These are phyloP conservation scores for Alternaria tenuissima DNA, from an alignment of 2,329 filamentous ascomycete species.

Conservation along the genomic window DNA sequence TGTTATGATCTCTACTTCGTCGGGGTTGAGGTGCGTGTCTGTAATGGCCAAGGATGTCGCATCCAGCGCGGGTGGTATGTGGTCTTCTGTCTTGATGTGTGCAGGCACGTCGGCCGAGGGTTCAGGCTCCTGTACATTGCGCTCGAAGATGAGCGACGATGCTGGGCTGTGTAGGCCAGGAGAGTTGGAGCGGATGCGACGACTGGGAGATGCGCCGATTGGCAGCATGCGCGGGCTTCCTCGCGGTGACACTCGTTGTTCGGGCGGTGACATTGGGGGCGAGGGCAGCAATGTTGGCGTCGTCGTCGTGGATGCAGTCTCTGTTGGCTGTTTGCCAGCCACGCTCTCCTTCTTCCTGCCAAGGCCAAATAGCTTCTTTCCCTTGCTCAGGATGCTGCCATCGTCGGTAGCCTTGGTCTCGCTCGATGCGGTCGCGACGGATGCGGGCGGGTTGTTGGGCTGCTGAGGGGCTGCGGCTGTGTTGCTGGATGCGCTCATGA, in stretches of 20 bases:
- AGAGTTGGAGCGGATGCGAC: constrained; percentile 72
- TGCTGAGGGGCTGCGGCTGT: constrained; percentile 14
- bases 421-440: constrained; percentile 27
- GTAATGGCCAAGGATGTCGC: constrained; percentile 93
- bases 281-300: constrained; percentile 42
- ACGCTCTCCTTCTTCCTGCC: constrained; percentile 46
- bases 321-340: constrained; percentile 18
- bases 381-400: constrained; percentile 41
- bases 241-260: constrained; percentile 45
- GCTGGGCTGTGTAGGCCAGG: constrained; percentile 83
- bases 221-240: constrained; percentile 49
- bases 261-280: constrained; percentile 41
- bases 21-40: constrained; percentile 81
- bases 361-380: constrained; percentile 50
- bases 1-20: constrained; percentile 91
- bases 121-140: constrained; percentile 85
- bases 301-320: constrained; percentile 21
- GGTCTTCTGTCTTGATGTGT: constrained; percentile 92
- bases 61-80: constrained; percentile 90
- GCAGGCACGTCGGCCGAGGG: constrained; percentile 87
- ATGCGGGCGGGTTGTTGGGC: constrained; percentile 20
- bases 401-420: constrained; percentile 37
- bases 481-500: constrained; percentile 20
- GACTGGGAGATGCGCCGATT: constrained; percentile 66
- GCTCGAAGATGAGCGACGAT: constrained; percentile 83